Conservation (phyloP, 768 basidiomycete species). For the Boletus vermiculosoides region DNA sequence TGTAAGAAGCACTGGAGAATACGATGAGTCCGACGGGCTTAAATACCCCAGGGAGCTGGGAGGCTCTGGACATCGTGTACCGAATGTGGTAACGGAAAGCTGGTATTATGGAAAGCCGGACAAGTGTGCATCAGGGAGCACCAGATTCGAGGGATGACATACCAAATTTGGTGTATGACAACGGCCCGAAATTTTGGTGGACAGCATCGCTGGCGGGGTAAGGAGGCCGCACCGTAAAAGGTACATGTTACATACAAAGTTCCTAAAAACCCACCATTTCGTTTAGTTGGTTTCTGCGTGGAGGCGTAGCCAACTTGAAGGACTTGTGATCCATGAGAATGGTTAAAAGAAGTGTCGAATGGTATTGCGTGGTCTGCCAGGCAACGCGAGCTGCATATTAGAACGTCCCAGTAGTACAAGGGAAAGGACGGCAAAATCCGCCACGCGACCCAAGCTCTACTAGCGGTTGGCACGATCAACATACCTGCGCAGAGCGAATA, state of each 20-base stretch:
- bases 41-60: conserved; percentile 4
- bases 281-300: neutral
- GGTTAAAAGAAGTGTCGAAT: neutral
- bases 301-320: too few relatives aligned
- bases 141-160: too few relatives aligned
- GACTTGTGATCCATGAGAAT: neutral
- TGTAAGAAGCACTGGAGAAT: neutral
- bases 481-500: too few relatives aligned
- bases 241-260: neutral
- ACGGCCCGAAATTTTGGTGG: neutral
- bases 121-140: too few relatives aligned
- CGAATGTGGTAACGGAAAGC: neutral
- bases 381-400: neutral
- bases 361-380: neutral
- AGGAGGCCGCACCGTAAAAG: conserved; percentile 3
- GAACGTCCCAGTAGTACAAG: neutral
- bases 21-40: neutral
- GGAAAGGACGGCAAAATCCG: too few relatives aligned
- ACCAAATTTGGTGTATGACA: neutral
- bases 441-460: neutral
- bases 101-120: too few relatives aligned
- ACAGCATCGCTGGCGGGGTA: neutral
- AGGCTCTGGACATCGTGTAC: neutral
- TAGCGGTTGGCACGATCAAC: neutral
- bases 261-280: neutral